Conservation (phyloP, 768 basidiomycete species). For the Tylopilus cervinicoccineus region DNA sequence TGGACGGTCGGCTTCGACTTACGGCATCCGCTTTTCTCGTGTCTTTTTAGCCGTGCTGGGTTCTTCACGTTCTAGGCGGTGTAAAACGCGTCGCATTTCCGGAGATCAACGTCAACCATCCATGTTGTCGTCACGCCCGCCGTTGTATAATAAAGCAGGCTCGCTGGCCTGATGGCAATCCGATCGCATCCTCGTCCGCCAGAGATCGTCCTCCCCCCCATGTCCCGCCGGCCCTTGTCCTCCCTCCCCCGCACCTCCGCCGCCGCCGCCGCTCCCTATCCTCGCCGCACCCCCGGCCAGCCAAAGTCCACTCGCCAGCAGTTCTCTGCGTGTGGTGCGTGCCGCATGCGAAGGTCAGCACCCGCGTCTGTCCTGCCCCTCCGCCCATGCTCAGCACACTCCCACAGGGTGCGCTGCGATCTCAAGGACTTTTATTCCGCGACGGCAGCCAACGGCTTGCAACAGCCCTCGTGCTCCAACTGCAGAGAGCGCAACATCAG, state of each 20-base stretch:
- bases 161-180: conserved; percentile 20
- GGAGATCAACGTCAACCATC: conserved; percentile 29
- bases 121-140: conserved; percentile 13
- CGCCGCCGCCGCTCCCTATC: conserved; percentile 29
- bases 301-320: conserved; percentile 79
- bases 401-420: conserved; percentile 81
- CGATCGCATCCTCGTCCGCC: conserved; percentile 15
- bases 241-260: conserved; percentile 28
- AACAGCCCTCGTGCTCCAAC: conserved; percentile 69
- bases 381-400: background rate
- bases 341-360: conserved; percentile 76
- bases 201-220: conserved; percentile 28
- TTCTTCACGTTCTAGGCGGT: conserved; percentile 22
- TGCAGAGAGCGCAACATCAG: conserved; percentile 85
- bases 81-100: conserved; percentile 24
- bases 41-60: conserved; percentile 25
- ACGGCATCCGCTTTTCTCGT: conserved; percentile 35
- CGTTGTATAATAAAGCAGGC: conserved; percentile 17
- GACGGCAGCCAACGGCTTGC: conserved; percentile 39
- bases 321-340: conserved; percentile 92
- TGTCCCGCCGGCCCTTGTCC: conserved; percentile 57
- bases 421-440: conserved; percentile 74
- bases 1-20: conserved; percentile 31
- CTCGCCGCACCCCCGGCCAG: conserved; percentile 52
- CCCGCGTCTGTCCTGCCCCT: background rate